These are phyloP conservation scores for Naganishia sp. DNA, from an alignment of 1,284 basidiomycete genomes.

Conservation along the genomic window DNA sequence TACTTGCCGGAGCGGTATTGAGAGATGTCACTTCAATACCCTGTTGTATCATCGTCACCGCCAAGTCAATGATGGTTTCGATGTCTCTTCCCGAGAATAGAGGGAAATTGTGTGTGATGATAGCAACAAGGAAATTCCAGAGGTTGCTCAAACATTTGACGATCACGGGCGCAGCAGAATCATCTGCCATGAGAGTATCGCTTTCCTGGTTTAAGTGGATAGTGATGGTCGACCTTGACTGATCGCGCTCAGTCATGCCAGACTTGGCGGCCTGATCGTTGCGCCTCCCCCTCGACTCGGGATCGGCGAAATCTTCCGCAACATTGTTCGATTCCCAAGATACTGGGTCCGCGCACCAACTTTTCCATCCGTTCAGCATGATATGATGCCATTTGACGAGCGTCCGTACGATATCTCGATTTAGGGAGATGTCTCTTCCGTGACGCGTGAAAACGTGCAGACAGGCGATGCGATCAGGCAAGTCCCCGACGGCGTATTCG, in stretches of 20 bases:
- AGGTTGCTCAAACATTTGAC: constrained; percentile 28
- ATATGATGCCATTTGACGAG: constrained; percentile 20
- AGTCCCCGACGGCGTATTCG: constrained; percentile 11
- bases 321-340: neutral
- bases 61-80: constrained; percentile 42
- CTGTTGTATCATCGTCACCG: constrained; percentile 42
- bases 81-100: constrained; percentile 47
- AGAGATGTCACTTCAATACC: constrained; percentile 39
- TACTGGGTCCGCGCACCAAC: constrained; percentile 20
- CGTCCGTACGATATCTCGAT: constrained; percentile 18
- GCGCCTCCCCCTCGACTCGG: constrained; percentile 6
- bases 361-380: constrained; percentile 11
- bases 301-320: neutral
- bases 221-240: constrained; percentile 18
- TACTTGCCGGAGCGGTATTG: constrained; percentile 5
- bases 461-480: constrained; percentile 25
- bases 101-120: constrained; percentile 44
- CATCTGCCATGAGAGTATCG: neutral
- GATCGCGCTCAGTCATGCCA: constrained; percentile 9
- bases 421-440: constrained; percentile 23
- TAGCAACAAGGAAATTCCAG: constrained; percentile 43
- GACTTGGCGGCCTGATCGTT: neutral
- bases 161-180: neutral
- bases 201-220: constrained; percentile 19
- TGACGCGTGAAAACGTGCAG: constrained; percentile 14